phyloP scores from a whole-genome alignment of 139 green algal species.

The Mychonastes homosphaera region DNA sequence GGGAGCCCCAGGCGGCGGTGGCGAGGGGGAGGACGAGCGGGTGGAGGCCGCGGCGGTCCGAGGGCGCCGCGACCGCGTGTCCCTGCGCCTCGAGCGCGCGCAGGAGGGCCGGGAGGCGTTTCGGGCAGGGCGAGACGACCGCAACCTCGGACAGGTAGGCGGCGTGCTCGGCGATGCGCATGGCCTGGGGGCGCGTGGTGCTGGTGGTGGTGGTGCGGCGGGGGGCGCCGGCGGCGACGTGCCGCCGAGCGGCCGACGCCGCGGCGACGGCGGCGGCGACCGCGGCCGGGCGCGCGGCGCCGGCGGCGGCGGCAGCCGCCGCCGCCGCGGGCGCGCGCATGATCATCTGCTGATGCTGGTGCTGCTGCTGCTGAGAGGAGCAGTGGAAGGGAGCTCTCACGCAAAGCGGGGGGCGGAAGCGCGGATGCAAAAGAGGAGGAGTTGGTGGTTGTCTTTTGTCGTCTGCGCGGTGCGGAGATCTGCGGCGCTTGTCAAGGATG shows the following conservation, averaged over 20 bases:
- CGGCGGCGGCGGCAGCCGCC: neutral
- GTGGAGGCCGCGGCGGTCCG: constrained; percentile 50
- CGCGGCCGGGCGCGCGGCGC: neutral
- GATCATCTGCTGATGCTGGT: neutral
- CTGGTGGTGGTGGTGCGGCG: constrained; percentile 2
- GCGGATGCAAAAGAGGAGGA: no score
- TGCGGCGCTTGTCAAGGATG: no score
- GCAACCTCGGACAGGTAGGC: constrained; percentile 24
- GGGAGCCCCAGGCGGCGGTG: neutral
- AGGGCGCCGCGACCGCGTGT: constrained; percentile 31
- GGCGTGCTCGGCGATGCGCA: constrained; percentile 20
- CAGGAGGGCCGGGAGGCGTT: constrained; percentile 28
- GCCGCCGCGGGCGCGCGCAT: constrained; percentile 6
- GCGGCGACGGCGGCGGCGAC: neutral
- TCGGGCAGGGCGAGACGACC: constrained; percentile 24
- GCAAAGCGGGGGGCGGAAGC: no score
- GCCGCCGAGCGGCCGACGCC: neutral
- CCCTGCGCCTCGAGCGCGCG: constrained; percentile 53
- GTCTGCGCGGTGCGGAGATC: no score
- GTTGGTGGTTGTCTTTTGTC: no score
- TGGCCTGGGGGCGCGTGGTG: constrained; percentile 14
- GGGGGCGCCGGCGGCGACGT: neutral
- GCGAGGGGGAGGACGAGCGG: constrained; percentile 59
- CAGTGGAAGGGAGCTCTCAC: no score
- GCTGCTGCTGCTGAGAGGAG: neutral